A percentile compares a stretch with the other conserved stretches of the same genome.
phyloP scores from a whole-genome alignment of 768 basidiomycete genomes.

The Lactarius deliciosus region DNA sequence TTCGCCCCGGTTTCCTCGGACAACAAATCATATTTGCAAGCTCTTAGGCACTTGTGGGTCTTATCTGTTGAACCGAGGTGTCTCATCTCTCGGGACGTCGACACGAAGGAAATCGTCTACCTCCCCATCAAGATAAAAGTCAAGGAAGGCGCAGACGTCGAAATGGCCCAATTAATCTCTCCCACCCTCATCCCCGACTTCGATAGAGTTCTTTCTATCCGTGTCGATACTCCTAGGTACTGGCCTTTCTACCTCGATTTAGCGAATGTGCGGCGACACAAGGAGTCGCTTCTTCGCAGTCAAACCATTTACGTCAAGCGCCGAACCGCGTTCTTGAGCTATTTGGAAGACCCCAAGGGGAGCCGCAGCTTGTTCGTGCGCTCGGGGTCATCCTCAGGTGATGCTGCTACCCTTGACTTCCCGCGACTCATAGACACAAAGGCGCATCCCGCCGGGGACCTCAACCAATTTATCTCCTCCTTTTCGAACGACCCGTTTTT shows the following conservation, averaged over 20 bases:
- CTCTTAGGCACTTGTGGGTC: conserved; percentile 93
- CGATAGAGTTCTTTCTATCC: conserved; percentile 74
- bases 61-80: conserved; percentile 94
- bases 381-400: conserved; percentile 80
- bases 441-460: conserved; percentile 66
- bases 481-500: conserved; percentile 82
- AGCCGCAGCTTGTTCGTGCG: conserved; percentile 89
- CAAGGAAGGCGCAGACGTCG: conserved; percentile 58
- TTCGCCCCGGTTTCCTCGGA: conserved; percentile 78
- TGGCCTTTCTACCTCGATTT: conserved; percentile 91
- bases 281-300: conserved; percentile 63
- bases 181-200: conserved; percentile 93
- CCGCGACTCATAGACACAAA: conserved; percentile 69
- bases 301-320: conserved; percentile 93
- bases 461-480: conserved; percentile 83
- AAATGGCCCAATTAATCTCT: conserved; percentile 80
- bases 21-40: conserved; percentile 89
- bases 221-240: conserved; percentile 92
- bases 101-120: conserved; percentile 87
- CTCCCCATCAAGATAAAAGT: conserved; percentile 88
- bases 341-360: conserved; percentile 91
- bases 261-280: conserved; percentile 63
- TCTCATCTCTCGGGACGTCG: conserved; percentile 88
- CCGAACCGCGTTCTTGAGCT: conserved; percentile 87
- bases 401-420: conserved; percentile 83